Conservation (phyloP, 1,139 yeast species). For the Magnusiomyces sp. region DNA sequence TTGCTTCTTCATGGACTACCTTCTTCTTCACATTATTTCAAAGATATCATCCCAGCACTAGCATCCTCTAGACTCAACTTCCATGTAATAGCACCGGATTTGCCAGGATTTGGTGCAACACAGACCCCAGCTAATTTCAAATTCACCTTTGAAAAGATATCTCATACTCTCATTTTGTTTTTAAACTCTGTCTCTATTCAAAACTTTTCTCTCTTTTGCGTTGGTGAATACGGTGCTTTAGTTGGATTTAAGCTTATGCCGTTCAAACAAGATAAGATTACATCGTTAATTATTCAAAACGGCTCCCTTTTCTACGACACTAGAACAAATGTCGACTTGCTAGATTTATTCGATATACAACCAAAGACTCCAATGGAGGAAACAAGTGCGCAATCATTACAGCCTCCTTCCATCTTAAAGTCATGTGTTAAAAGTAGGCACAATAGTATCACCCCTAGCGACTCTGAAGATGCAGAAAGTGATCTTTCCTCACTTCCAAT, state of each 20-base stretch:
- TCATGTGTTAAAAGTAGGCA: not conserved
- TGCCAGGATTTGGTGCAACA: conserved; percentile 40
- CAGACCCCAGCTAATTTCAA: conserved; percentile 26
- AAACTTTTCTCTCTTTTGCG: conserved; percentile 30
- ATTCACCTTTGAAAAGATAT: conserved; percentile 32
- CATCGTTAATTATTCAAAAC: conserved; percentile 35
- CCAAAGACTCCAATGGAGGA: not conserved
- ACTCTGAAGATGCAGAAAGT: too few relatives aligned
- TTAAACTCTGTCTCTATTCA: conserved; percentile 27
- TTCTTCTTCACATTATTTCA: conserved; percentile 36
- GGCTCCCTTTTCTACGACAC: conserved; percentile 36
- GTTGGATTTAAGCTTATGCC: conserved; percentile 35
- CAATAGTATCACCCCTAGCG: not conserved
- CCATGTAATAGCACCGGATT: conserved; percentile 40
- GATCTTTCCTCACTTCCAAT: not conserved
- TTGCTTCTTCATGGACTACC: conserved; percentile 41
- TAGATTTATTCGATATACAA: conserved; percentile 6
- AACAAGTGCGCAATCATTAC: not conserved
- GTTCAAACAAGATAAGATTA: conserved; percentile 28
- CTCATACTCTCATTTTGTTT: conserved; percentile 31
- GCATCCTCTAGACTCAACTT: conserved; percentile 22
- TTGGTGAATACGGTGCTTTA: conserved; percentile 42
- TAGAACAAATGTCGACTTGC: not conserved
- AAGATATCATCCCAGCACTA: conserved; percentile 34
- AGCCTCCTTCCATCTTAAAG: not conserved